Evolutionary conservation across 306 rosid species (phyloP), one percentile per base, ranked within the genome.

Genomic region (Hippophae tibetana): DNA sequence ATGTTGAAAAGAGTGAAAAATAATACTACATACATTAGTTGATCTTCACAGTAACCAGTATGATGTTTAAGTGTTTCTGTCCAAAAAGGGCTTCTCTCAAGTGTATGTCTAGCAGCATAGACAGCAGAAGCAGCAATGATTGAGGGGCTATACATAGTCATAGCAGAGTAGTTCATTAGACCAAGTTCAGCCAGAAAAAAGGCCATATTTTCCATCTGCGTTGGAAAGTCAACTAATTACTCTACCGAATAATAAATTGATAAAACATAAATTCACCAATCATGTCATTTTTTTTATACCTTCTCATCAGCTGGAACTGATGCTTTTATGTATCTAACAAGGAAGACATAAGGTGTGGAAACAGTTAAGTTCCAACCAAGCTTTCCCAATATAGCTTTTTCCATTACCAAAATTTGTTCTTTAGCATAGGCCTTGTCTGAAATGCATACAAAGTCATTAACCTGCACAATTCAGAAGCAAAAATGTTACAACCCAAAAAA

Each of bases 101-200:
- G 98, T 7, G 95, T 81, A 25, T 75, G 60, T 27, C 92, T 57
- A 12, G 96, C 95, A 0, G 81, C 92, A 59, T 79, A 87, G 3
- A 85, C 96, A 49, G 98, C 96, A 6, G 96, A 75, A 50, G 98
- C 95, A 67, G 98, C 96, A 55, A 87, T 74, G 72, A 72, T 47
- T 7, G 98, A 92, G 63, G 98, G 89, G 38, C 77, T 6, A 48
- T 79, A 73, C 44, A 49, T 11, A 26, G 67, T 73, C 1, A 76
- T 71, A 3, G 71, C 58, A 45, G 75, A 54, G 68, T 92, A 87
- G 63, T 92, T 79, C 82, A 85, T 64, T 67, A 85, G 25, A 40
- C 89, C 70, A 47, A 87, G 92, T 58, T 92, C 95, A 52, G 93
- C 96, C 9, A 92, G 71, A 80, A 81, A 92, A 72, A 66, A 78